These are phyloP conservation scores for Microdochium nivale DNA, from an alignment of 2,329 filamentous ascomycete species.

Conservation along the genomic window DNA sequence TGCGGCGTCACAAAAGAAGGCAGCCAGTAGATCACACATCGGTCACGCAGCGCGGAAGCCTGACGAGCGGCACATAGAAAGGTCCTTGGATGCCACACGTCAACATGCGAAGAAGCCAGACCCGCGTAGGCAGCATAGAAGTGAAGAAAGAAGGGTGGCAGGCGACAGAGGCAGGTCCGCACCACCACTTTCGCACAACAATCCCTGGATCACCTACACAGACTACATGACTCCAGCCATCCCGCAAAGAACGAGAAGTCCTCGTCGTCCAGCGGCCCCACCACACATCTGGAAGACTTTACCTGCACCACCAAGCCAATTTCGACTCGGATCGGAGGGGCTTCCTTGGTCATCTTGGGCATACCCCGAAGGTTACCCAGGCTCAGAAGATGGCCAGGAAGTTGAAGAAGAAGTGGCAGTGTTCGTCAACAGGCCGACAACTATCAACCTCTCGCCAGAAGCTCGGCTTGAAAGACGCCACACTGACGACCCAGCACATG, in stretches of 20 bases:
- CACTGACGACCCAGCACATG: constrained; percentile 24
- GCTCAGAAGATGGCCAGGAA: constrained; percentile 17
- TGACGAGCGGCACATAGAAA: neutral
- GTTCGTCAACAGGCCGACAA: constrained; percentile 13
- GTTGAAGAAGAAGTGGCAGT: constrained; percentile 9
- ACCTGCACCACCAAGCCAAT: constrained; percentile 27
- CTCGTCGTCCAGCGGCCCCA: constrained; percentile 7
- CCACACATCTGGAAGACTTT: constrained; percentile 31
- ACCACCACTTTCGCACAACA: constrained; percentile 37
- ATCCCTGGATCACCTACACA: constrained; percentile 34
- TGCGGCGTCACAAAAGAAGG: neutral
- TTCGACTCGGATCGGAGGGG: constrained; percentile 36
- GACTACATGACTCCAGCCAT: constrained; percentile 18
- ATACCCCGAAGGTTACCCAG: constrained; percentile 22
- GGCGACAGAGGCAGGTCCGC: constrained; percentile 39
- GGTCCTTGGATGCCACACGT: neutral
- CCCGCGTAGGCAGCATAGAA: constrained; percentile 8
- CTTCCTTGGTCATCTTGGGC: constrained; percentile 36
- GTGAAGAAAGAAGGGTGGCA: constrained; percentile 17
- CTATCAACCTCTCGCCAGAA: constrained; percentile 11
- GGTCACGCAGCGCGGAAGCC: neutral
- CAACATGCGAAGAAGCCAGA: neutral
- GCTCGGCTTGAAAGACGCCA: constrained; percentile 6
- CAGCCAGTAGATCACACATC: neutral
- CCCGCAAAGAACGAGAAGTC: constrained; percentile 11